Conservation (phyloP, 441 rosid species). For the Dalechampia spathulata region DNA sequence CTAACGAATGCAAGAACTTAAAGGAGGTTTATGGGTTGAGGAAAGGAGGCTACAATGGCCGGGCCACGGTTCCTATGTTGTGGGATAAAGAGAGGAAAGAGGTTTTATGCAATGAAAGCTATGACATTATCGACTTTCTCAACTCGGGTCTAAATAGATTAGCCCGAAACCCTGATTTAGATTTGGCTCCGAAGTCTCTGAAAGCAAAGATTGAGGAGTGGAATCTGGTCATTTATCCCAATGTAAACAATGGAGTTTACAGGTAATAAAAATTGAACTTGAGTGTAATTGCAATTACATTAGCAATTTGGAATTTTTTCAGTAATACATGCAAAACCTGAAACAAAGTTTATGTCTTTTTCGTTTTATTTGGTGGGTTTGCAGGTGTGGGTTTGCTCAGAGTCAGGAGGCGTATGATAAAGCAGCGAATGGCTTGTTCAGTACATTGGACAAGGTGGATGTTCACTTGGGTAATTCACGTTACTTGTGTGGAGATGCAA, state of each 20-base stretch:
- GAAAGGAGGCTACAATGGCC: slow-evolving; percentile 59
- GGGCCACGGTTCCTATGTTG: slow-evolving; percentile 80
- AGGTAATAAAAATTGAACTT: slow-evolving; percentile 43
- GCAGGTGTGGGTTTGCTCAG: slow-evolving; percentile 86
- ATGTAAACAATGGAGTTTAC: slow-evolving; percentile 78
- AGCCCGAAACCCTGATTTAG: slow-evolving; percentile 46
- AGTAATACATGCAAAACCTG: neutral
- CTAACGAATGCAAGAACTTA: slow-evolving; percentile 46
- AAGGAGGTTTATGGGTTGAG: slow-evolving; percentile 57
- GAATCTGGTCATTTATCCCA: slow-evolving; percentile 68
- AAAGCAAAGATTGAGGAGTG: slow-evolving; percentile 54
- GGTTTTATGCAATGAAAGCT: slow-evolving; percentile 78
- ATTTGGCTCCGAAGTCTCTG: slow-evolving; percentile 46
- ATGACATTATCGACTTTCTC: slow-evolving; percentile 59
- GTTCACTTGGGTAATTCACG: slow-evolving; percentile 43
- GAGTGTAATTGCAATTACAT: too few relatives aligned
- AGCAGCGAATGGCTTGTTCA: slow-evolving; percentile 57
- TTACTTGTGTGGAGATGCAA: slow-evolving; percentile 62
- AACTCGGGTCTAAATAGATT: slow-evolving; percentile 51
- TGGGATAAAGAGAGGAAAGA: slow-evolving; percentile 63
- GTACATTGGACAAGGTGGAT: slow-evolving; percentile 51
- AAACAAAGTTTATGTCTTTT: neutral
- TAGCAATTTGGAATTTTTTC: too few relatives aligned
- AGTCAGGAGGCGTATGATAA: slow-evolving; percentile 74
- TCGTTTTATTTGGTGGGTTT: slow-evolving; percentile 4